phyloP scores from a whole-genome alignment of 2,329 filamentous ascomycete species.

The Diaporthe ilicicola region DNA sequence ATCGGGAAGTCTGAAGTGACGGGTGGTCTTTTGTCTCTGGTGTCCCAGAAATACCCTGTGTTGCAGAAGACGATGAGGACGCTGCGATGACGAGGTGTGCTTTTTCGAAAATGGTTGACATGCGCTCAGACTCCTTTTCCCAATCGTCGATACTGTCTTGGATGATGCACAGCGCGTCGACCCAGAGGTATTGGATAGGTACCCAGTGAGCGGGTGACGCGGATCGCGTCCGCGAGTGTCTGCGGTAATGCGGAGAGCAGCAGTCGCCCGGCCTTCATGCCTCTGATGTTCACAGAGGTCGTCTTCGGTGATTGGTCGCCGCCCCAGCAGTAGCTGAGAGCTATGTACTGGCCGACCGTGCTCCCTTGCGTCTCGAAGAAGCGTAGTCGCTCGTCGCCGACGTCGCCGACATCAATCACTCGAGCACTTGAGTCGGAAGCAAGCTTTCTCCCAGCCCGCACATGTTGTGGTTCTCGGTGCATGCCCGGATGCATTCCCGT shows the following conservation, averaged over 20 bases:
- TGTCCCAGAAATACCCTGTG: background rate
- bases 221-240: background rate
- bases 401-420: background rate
- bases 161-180: background rate
- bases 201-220: background rate
- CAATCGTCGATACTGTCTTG: background rate
- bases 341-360: background rate
- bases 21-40: background rate
- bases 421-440: background rate
- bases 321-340: slow-evolving; percentile 9
- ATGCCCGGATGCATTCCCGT: background rate
- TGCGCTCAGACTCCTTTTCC: background rate
- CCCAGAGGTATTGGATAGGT: background rate
- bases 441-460: background rate
- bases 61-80: background rate
- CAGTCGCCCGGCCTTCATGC: background rate
- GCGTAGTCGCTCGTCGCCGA: background rate
- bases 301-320: background rate
- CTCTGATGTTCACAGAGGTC: background rate
- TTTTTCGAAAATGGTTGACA: background rate
- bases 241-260: background rate
- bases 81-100: background rate
- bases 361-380: background rate
- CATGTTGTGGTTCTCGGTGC: background rate
- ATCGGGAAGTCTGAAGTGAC: background rate